Percentiles rank a stretch among this genome's conserved stretches.
phyloP scores from a whole-genome alignment of 345 rosid species.

The Psidium guajava region DNA sequence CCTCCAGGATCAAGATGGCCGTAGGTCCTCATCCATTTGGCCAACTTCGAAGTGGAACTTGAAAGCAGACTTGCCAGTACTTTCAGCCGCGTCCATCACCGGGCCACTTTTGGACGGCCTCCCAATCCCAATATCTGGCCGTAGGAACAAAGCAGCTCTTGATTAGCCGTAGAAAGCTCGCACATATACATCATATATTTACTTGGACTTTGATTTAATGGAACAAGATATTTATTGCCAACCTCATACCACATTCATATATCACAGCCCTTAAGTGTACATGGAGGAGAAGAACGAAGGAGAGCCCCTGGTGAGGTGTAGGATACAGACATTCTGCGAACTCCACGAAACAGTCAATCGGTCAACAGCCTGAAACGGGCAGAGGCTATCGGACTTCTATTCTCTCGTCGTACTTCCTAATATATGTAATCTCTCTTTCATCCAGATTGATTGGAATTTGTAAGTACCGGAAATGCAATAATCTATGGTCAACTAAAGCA shows the following conservation, averaged over 20 bases:
- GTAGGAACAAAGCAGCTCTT: conserved; percentile 44
- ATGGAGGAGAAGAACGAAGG: neutral
- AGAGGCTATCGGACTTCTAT: neutral
- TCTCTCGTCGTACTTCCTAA: neutral
- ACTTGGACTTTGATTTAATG: neutral
- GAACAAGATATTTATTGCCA: neutral
- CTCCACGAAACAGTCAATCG: neutral
- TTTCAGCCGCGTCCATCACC: conserved; percentile 32
- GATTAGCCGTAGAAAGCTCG: conserved; percentile 14
- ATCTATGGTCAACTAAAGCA: neutral
- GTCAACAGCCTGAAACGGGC: neutral
- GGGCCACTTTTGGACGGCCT: conserved; percentile 45
- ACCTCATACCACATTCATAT: neutral
- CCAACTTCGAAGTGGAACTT: conserved; percentile 41
- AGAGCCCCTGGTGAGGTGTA: neutral
- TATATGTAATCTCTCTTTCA: neutral
- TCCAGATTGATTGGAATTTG: neutral
- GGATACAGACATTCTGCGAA: neutral
- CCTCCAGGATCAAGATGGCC: conserved; percentile 33
- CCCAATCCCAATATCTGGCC: conserved; percentile 41
- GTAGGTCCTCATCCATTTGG: conserved; percentile 21
- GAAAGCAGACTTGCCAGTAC: conserved; percentile 38
- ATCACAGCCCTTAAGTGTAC: neutral
- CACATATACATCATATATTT: neutral
- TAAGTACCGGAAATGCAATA: neutral